These are phyloP conservation scores for Amoeboaphelidium protococcarum DNA, from an alignment of 371 early-diverging fungal genomes.

Conservation along the genomic window DNA sequence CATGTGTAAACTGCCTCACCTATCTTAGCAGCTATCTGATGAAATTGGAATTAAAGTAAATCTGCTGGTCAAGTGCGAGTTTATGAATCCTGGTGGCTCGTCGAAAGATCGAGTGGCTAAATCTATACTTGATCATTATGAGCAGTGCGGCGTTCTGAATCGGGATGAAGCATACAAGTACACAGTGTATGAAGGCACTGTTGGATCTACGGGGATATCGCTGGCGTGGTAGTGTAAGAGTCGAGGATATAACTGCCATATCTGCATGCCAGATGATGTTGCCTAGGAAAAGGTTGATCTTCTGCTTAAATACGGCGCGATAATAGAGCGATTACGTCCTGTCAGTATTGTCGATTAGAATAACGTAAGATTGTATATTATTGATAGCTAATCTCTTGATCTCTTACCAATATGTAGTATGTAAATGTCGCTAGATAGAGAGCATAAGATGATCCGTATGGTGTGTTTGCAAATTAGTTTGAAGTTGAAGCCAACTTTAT, in stretches of 20 bases:
- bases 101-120: no score
- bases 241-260: conserved; percentile 63
- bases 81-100: no score
- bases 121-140: no score
- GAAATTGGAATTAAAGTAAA: no score
- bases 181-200: conserved; percentile 82
- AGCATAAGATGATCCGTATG: conserved; percentile 10
- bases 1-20: not conserved
- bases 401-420: no score
- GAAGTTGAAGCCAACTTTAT: conserved; percentile 38
- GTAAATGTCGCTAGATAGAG: not conserved
- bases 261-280: conserved; percentile 86
- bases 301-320: conserved; percentile 55
- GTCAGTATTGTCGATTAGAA: conserved; percentile 67
- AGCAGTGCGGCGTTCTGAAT: no score
- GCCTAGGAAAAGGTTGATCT: conserved; percentile 66
- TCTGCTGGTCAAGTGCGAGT: no score
- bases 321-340: conserved; percentile 70
- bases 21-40: no score
- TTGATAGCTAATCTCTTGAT: no score
- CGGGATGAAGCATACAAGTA: no score
- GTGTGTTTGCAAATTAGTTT: conserved; percentile 76
- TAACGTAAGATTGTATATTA: no score
- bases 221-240: conserved; percentile 35
- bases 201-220: conserved; percentile 25